Conservation (phyloP, 2,329 filamentous ascomycete genomes). For the Aureobasidium namibiae region DNA sequence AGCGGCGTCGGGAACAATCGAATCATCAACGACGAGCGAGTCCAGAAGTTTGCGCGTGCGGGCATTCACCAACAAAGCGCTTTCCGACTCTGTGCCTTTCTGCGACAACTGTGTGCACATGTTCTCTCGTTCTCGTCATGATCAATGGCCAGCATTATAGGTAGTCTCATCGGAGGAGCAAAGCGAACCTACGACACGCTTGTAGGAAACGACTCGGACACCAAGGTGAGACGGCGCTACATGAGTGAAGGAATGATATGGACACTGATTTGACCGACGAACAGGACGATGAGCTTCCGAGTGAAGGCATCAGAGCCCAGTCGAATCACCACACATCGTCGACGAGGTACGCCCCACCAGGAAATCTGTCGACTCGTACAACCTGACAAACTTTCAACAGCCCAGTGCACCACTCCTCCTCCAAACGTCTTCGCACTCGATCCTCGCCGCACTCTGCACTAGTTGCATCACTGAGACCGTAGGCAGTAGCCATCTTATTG, state of each 20-base stretch:
- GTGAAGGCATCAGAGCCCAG: background rate
- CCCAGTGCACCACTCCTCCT: background rate
- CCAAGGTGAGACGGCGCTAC: background rate
- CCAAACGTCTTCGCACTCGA: background rate
- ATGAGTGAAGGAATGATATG: background rate
- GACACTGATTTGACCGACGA: background rate
- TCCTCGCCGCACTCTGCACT: background rate
- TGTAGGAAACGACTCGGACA: background rate
- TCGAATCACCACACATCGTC: background rate
- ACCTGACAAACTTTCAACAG: constrained; percentile 1
- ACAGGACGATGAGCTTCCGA: background rate
- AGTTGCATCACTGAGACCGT: background rate
- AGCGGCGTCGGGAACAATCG: background rate
- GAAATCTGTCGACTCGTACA: background rate
- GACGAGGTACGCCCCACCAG: background rate
- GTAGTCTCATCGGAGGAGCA: background rate
- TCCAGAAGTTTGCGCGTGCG: constrained; percentile 8
- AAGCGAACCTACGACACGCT: background rate
- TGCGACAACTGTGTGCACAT: background rate
- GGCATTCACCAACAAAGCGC: background rate
- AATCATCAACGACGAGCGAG: background rate
- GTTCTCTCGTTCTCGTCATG: background rate
- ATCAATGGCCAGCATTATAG: background rate
- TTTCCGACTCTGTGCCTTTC: background rate
- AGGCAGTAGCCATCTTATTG: background rate